These are phyloP conservation scores for Neurospora sp. DNA, from an alignment of 495 filamentous ascomycete species.

Conservation along the genomic window DNA sequence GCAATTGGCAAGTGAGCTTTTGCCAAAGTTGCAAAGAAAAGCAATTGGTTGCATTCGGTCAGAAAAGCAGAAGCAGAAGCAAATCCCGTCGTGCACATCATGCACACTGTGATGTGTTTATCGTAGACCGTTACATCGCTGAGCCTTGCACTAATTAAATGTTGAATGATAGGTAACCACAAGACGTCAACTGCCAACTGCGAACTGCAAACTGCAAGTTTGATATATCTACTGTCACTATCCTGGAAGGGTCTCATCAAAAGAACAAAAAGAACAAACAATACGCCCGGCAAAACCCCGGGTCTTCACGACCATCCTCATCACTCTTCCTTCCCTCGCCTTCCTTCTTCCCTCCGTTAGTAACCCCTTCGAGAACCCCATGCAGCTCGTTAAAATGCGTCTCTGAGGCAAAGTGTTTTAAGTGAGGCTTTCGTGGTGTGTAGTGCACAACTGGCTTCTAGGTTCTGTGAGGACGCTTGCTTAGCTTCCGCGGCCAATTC, in stretches of 20 bases:
- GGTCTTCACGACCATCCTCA: neutral
- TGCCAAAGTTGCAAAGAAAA: neutral
- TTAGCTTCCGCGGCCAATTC: neutral
- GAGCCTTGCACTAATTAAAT: neutral
- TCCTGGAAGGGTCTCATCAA: neutral
- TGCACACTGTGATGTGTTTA: neutral
- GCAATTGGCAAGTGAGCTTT: neutral
- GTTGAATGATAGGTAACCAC: neutral
- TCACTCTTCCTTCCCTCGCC: neutral
- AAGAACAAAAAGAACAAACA: neutral
- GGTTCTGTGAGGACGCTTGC: neutral
- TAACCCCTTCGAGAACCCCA: neutral
- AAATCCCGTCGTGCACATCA: neutral
- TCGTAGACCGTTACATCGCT: neutral
- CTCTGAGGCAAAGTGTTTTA: neutral
- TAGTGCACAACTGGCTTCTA: neutral
- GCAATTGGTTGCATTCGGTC: neutral
- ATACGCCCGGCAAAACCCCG: neutral
- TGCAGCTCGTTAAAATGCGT: neutral
- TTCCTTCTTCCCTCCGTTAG: neutral
- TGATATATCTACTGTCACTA: neutral
- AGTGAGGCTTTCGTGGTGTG: neutral
- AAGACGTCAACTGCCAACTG: neutral
- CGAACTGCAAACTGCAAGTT: neutral
- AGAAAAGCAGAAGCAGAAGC: neutral